Evolutionary conservation across 768 basidiomycete genomes (phyloP).

Genomic region (Boletus rex-veris): DNA sequence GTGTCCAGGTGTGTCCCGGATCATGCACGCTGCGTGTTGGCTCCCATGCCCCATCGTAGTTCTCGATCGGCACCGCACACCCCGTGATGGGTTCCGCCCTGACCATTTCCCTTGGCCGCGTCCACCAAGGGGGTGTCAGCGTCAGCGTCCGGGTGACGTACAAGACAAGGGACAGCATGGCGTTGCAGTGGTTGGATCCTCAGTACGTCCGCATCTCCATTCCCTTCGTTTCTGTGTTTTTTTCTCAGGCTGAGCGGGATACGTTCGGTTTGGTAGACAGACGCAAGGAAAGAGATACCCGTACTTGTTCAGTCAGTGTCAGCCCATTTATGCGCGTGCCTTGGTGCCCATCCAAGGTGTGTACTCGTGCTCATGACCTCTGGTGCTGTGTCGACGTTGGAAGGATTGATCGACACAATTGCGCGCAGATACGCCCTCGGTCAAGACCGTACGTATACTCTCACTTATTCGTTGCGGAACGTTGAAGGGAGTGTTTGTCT

Average conservation of each 20-base stretch:
- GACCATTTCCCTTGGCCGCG: conserved; percentile 49
- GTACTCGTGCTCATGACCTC: neutral
- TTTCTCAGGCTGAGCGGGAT: neutral
- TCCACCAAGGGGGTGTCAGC: conserved; percentile 36
- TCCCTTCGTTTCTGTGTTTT: too few species aligned
- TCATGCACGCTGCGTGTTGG: conserved; percentile 31
- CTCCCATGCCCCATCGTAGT: conserved; percentile 34
- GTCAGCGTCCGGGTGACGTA: conserved; percentile 57
- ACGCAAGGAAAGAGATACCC: neutral
- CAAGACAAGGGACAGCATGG: conserved; percentile 70
- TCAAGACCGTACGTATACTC: neutral
- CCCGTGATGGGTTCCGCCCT: conserved; percentile 75
- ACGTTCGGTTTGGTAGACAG: neutral
- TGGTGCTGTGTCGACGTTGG: too few species aligned
- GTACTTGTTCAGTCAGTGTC: neutral
- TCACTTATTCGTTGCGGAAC: neutral
- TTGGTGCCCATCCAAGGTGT: neutral
- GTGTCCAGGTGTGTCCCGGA: conserved; percentile 23
- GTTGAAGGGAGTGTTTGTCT: too few species aligned
- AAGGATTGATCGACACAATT: too few species aligned
- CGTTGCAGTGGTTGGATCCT: conserved; percentile 84
- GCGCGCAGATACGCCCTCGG: neutral
- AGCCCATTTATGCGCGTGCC: neutral
- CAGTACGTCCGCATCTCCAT: conserved; percentile 42
- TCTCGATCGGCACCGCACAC: conserved; percentile 52